Evolutionary conservation across 306 rosid species (phyloP).

Genomic region (Glycine latifolia): DNA sequence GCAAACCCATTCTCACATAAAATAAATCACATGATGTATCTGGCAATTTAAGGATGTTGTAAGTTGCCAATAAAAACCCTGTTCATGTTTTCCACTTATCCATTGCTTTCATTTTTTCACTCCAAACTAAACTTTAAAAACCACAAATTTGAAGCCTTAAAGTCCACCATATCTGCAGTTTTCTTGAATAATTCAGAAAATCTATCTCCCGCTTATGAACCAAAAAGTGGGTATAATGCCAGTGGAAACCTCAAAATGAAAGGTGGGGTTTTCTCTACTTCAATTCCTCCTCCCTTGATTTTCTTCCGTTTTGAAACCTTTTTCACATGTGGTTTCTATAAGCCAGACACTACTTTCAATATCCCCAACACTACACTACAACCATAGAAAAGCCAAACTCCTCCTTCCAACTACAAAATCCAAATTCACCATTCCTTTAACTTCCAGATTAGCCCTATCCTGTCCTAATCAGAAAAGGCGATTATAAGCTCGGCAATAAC

Average conservation of each 20-base stretch:
- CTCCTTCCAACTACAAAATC: neutral
- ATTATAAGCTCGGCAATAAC: constrained; percentile 1
- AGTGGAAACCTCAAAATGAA: constrained; percentile 23
- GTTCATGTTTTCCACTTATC: constrained; percentile 23
- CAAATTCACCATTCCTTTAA: constrained; percentile 16
- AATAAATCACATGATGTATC: constrained; percentile 8
- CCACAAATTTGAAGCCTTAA: neutral
- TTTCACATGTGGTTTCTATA: neutral
- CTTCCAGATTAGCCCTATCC: constrained; percentile 3
- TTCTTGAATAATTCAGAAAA: neutral
- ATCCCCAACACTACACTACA: neutral
- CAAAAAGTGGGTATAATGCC: neutral
- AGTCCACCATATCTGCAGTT: neutral
- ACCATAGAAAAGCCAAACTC: neutral
- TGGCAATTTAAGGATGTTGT: neutral
- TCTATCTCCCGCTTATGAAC: constrained; percentile 10
- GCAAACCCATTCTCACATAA: constrained; percentile 11
- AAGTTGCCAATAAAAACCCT: constrained; percentile 5
- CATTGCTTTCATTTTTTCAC: neutral
- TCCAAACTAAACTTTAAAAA: constrained; percentile 3
- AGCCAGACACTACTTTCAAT: neutral
- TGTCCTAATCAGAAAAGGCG: neutral
- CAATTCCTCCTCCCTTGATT: constrained; percentile 5
- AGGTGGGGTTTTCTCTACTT: constrained; percentile 8
- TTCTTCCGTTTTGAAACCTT: constrained; percentile 2